A percentile compares a stretch with the other conserved stretches of the same genome.
phyloP scores from a whole-genome alignment of 805 yeast genomes.

The Debaryomyces maramus region DNA sequence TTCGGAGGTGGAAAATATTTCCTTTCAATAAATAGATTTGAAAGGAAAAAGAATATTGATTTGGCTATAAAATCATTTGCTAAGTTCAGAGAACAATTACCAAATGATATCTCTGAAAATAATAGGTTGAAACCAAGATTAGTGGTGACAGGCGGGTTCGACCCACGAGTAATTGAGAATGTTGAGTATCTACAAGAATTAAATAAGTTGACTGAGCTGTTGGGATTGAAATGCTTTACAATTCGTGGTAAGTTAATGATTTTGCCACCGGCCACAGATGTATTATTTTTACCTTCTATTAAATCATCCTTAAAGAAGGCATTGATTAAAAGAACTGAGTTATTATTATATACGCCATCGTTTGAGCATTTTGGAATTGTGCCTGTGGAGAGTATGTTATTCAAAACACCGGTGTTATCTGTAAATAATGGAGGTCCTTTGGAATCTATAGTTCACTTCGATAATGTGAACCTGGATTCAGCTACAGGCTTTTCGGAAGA shows the following conservation, averaged over 20 bases:
- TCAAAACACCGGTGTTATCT: conserved; percentile 81
- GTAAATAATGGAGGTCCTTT: conserved; percentile 90
- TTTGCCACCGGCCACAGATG: conserved; percentile 40
- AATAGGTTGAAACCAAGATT: conserved; percentile 41
- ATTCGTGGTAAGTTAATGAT: conserved; percentile 37
- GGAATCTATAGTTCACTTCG: conserved; percentile 60
- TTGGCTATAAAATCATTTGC: conserved; percentile 75
- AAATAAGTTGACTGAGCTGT: conserved; percentile 44
- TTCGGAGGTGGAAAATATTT: conserved; percentile 41
- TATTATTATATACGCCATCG: conserved; percentile 84
- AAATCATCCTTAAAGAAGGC: conserved; percentile 61
- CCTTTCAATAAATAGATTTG: conserved; percentile 85
- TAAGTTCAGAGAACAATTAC: conserved; percentile 30
- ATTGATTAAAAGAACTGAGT: conserved; percentile 54
- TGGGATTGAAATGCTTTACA: conserved; percentile 48
- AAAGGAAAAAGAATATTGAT: conserved; percentile 76
- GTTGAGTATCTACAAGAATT: conserved; percentile 67
- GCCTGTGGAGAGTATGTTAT: conserved; percentile 91
- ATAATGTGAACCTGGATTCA: conserved; percentile 22
- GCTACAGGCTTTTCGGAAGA: conserved; percentile 68
- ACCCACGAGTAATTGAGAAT: conserved; percentile 71
- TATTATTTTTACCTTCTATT: conserved; percentile 81
- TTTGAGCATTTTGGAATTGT: conserved; percentile 97
- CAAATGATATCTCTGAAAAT: conserved; percentile 19
- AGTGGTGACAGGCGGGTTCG: conserved; percentile 91